Base-by-base conservation (phyloP, 2,329 filamentous ascomycete species). In the Fusarium avenaceum region DNA sequence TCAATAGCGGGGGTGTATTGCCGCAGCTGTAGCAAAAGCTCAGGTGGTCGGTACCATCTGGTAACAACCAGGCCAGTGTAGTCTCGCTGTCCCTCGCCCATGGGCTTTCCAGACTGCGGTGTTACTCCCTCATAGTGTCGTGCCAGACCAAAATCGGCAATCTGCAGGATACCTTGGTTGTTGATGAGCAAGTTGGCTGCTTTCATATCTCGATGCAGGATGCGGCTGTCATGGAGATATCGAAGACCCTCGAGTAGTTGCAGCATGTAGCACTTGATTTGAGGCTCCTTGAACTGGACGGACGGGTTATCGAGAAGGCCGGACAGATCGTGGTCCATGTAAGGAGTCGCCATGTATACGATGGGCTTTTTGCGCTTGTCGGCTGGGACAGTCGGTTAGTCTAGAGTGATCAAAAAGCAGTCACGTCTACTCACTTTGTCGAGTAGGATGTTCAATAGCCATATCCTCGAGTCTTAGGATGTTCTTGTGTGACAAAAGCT, bases 301-400 rank as follows among this genome's bases (percentile, higher is more conserved):
- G 90, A 89, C 11, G 95, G 95, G 74, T 99, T 99, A 78, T 98
- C 96, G 74, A 99, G 89, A 30, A 99, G 88, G 44, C 96, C 96
- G 10, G 95, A 97, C n/a, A 99, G 86, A 80, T 99, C 96, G 80
- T 99, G 96, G 74, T 98, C 94, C 94, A 98, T 97, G 79, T 99
- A 99, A 8, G 95, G 96, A 44, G 91, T 97, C 51, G 97, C 95
- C 96, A 99, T 99, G 81, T 98, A 98, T 85, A 99, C 94, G 72
- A 94, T 94, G 5, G 91, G 90, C 62, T 90, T 89, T 79, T 92
- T 94, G 71, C 90, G 87, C 79, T 93, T 92, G 77, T 95, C 92
- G 72, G 87, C 89, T 90, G 74, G n/a, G 30, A 11, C 8, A 40
- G 9, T 7, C 45, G 15, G 49, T 73, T 17, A 71, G 72, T 39